These are phyloP conservation scores for Cladosporium sp. DNA, from an alignment of 2,329 filamentous ascomycete genomes.

Conservation along the genomic window DNA sequence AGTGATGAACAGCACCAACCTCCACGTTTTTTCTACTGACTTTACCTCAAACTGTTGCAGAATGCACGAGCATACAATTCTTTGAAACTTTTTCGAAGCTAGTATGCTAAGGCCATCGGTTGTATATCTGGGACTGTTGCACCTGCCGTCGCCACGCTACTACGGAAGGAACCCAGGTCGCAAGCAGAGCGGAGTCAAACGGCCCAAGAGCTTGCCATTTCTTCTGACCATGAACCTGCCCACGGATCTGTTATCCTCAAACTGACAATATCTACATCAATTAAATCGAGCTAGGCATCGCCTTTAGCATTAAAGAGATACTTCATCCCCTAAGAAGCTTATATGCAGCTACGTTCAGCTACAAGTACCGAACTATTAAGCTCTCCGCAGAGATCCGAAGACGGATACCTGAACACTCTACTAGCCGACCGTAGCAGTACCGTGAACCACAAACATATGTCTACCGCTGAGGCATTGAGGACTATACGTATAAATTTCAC, in stretches of 20 bases:
- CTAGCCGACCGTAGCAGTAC: not conserved
- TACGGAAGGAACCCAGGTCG: not conserved
- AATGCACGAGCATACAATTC: not conserved
- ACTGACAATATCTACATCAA: not conserved
- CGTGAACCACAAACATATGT: not conserved
- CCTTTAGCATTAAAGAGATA: not conserved
- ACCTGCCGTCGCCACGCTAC: not conserved
- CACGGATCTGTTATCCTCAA: not conserved
- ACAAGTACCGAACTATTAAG: not conserved
- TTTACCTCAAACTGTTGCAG: not conserved
- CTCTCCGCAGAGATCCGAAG: not conserved
- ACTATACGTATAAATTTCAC: not conserved
- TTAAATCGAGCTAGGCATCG: not conserved
- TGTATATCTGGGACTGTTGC: not conserved
- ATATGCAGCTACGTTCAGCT: not conserved
- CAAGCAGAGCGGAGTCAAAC: not conserved
- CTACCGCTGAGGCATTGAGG: not conserved
- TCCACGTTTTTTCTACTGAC: not conserved
- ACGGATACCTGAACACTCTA: not conserved
- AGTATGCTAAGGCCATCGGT: not conserved
- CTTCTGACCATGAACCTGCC: not conserved
- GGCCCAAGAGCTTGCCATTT: not conserved
- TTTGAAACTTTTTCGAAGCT: not conserved
- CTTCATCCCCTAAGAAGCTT: not conserved
- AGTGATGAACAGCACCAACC: not conserved